Evolutionary conservation across 2,329 filamentous ascomycete genomes (phyloP).

Genomic region (Decorospora gaudefroyi): DNA sequence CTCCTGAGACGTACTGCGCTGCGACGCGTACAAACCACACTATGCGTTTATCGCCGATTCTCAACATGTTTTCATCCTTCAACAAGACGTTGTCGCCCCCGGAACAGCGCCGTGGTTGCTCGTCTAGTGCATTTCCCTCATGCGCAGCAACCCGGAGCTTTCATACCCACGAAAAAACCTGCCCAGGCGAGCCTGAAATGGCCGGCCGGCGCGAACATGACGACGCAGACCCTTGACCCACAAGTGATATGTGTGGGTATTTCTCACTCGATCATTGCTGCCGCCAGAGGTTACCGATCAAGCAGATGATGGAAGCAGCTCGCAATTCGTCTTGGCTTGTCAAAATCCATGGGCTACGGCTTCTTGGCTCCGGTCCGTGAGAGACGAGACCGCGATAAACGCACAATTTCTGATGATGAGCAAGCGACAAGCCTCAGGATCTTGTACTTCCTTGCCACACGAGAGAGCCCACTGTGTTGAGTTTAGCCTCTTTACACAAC

Average conservation of each 20-base stretch:
- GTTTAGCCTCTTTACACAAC: slow-evolving; percentile 39
- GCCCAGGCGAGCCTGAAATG: slow-evolving; percentile 15
- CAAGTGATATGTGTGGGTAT: slow-evolving; percentile 12
- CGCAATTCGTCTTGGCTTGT: slow-evolving; percentile 13
- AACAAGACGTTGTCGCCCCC: slow-evolving; percentile 27
- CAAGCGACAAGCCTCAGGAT: slow-evolving; percentile 13
- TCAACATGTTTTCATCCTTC: slow-evolving; percentile 30
- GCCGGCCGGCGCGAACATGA: slow-evolving; percentile 18
- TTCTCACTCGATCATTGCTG: slow-evolving; percentile 3
- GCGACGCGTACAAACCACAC: slow-evolving; percentile 38
- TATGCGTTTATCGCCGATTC: slow-evolving; percentile 31
- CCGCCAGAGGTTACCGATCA: slow-evolving; percentile 10
- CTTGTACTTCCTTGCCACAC: slow-evolving; percentile 19
- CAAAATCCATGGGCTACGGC: slow-evolving; percentile 5
- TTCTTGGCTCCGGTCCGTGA: slow-evolving; percentile 7
- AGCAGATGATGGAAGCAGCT: not conserved
- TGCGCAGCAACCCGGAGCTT: slow-evolving; percentile 24
- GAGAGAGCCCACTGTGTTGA: slow-evolving; percentile 16
- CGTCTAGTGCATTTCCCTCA: slow-evolving; percentile 27
- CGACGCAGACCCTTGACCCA: slow-evolving; percentile 18
- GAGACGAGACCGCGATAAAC: slow-evolving; percentile 17
- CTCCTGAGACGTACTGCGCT: slow-evolving; percentile 44
- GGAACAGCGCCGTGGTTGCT: slow-evolving; percentile 27
- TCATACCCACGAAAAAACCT: slow-evolving; percentile 14
- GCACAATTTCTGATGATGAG: slow-evolving; percentile 5